A percentile compares a stretch with the other conserved stretches of the same genome.
Conservation (phyloP, 306 rosid genomes). For the Hippophae rhamnoides region DNA sequence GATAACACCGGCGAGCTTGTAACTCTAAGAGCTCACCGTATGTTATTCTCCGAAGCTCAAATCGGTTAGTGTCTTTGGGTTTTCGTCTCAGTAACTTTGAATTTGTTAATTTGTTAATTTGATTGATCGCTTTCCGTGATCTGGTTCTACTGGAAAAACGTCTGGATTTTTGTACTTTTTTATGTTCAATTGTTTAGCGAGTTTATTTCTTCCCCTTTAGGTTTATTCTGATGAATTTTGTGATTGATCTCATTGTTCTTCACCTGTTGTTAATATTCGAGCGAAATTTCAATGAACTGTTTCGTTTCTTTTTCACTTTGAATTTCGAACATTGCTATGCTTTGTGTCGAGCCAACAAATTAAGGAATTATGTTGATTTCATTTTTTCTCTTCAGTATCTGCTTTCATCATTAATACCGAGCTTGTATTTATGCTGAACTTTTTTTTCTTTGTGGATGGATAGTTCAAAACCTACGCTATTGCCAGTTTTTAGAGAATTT, state of each 20-base stretch:
- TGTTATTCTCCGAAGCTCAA: constrained; percentile 22
- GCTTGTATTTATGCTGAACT: constrained; percentile 2
- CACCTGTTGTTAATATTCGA: not conserved
- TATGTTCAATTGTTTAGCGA: not conserved
- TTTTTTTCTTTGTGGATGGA: constrained; percentile 10
- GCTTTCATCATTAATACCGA: not conserved
- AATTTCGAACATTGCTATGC: not conserved
- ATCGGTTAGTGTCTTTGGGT: constrained; percentile 26
- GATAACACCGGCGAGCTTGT: constrained; percentile 7
- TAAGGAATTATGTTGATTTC: too few species aligned
- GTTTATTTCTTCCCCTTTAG: not conserved
- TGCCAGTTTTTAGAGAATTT: constrained; percentile 26
- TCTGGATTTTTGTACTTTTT: not conserved
- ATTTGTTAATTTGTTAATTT: not conserved
- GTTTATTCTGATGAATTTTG: constrained; percentile 3
- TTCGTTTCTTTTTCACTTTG: constrained; percentile 2
- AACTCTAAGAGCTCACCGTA: constrained; percentile 10
- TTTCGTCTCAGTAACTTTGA: not conserved
- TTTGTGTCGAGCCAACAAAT: not conserved
- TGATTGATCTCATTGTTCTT: not conserved
- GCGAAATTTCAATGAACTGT: not conserved
- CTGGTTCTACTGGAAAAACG: not conserved
- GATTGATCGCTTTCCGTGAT: not conserved
- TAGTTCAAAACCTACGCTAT: constrained; percentile 22
- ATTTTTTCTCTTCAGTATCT: not conserved